Evolutionary conservation across 805 yeast genomes (phyloP), one percentile per base, ranked within the genome.

Genomic region (Yarrowia sp.): DNA sequence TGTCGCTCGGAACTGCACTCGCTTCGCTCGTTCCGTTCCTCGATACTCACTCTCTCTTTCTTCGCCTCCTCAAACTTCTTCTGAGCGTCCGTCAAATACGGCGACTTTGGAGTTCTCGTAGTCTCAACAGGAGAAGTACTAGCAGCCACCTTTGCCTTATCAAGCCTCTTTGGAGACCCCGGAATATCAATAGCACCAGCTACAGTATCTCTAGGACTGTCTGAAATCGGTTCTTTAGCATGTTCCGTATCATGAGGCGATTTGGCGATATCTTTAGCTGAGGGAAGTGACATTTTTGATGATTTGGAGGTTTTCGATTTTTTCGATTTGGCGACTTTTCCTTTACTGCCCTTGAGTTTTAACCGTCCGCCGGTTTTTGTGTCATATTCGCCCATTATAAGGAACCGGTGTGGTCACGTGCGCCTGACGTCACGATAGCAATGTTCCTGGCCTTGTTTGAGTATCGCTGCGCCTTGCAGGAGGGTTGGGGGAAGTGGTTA

Each of bases 51-150:
- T 57, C 70, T 61, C 48, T 68, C 68, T 6, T 70, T 64, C 64
- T 69, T 67, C 39, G 66, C 65, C 17, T 69, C 71, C 17, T 69
- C 71, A 50, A 69, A 70, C 50, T 61, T 68, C 22, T 53, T 57
- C 57, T 69, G 68, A 10, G 71, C 67, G 3, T 69, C 72, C 1
- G 71, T 69, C 51, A 45, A n/a, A 10, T 47, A 43, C 32, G 64
- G 64, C 42, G n/a, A 18, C 9, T 60, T 47, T 1, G 39, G 39
- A n/a, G 61, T 22, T 41, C 42, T 42, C 48, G 31, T 32, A 6
- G 32, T 41, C 47, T 55, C 61, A 7, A 31, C 61, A 4, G 43
- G 65, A 17, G 36, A 39, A 1, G 47, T 55, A 10, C 38, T 41
- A 3, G 61, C 45, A 4, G 61, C 61, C 0, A 55, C 8, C 17